A percentile compares a stretch with the other conserved stretches of the same genome.
phyloP scores from a whole-genome alignment of 495 filamentous ascomycete species.

The Mycothermus thermophilus region DNA sequence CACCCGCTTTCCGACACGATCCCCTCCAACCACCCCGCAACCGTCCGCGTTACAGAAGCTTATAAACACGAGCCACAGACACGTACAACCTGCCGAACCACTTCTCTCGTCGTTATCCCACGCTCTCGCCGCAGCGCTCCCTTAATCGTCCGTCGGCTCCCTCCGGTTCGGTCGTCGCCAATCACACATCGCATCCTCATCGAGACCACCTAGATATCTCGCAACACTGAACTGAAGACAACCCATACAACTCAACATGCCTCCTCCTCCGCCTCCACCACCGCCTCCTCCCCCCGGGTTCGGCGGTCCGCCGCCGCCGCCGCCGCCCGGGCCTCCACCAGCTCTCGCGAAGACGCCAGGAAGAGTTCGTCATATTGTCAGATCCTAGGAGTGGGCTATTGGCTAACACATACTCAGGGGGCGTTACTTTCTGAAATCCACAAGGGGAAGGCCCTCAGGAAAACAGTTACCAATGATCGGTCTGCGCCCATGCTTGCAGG shows the following conservation, averaged over 20 bases:
- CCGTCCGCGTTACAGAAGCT: too few relatives aligned
- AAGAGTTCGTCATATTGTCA: slow-evolving; percentile 4
- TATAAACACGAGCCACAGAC: too few relatives aligned
- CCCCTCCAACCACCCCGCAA: too few relatives aligned
- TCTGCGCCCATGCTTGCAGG: slow-evolving; percentile 59
- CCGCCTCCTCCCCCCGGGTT: slow-evolving; percentile 16
- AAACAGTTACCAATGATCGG: slow-evolving; percentile 86
- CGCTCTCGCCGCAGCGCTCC: too few relatives aligned
- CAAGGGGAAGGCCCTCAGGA: slow-evolving; percentile 71
- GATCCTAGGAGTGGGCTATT: slow-evolving; percentile 11
- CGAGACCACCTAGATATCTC: too few relatives aligned
- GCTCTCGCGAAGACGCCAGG: slow-evolving; percentile 9
- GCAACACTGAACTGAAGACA: too few relatives aligned
- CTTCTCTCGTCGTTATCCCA: too few relatives aligned
- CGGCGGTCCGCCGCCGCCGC: slow-evolving; percentile 21
- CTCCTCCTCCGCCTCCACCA: slow-evolving; percentile 18
- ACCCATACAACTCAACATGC: slow-evolving; percentile 5
- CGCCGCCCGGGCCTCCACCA: slow-evolving; percentile 18
- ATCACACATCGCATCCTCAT: too few relatives aligned
- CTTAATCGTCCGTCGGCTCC: too few relatives aligned
- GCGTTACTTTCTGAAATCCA: slow-evolving; percentile 81
- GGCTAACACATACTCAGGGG: slow-evolving; percentile 41
- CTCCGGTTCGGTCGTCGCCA: too few relatives aligned
- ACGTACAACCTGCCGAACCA: too few relatives aligned
- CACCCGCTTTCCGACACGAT: too few relatives aligned